Conservation (phyloP, 768 basidiomycete species). For the Fomitopsis serialis region DNA sequence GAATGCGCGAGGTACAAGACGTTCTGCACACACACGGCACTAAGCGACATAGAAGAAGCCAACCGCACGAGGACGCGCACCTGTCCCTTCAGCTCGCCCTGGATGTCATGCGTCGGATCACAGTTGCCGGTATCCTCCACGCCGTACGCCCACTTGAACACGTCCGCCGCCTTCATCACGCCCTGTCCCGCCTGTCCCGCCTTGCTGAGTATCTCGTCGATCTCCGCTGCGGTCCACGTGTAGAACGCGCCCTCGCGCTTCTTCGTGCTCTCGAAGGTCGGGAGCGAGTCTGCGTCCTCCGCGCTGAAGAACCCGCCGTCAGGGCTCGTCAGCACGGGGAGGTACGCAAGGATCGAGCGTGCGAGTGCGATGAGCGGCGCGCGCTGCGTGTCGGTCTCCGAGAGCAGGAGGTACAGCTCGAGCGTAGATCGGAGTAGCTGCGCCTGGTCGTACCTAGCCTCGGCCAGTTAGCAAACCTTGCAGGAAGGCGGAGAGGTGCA, state of each 20-base stretch:
- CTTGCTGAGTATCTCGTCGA: slow-evolving; percentile 19
- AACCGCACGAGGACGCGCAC: slow-evolving; percentile 1
- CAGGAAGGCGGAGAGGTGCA: neutral
- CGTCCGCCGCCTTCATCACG: slow-evolving; percentile 7
- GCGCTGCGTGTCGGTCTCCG: neutral
- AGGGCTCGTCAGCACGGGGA: slow-evolving; percentile 26
- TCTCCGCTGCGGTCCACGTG: slow-evolving; percentile 28
- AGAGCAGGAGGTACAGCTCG: slow-evolving; percentile 17
- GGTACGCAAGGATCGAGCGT: slow-evolving; percentile 22
- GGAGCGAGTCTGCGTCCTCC: slow-evolving; percentile 36
- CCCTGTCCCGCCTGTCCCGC: neutral
- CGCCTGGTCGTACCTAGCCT: slow-evolving; percentile 31
- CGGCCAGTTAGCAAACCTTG: neutral
- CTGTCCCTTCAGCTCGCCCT: slow-evolving; percentile 29
- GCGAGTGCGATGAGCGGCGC: neutral
- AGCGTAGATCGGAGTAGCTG: slow-evolving; percentile 25
- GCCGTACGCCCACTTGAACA: slow-evolving; percentile 29
- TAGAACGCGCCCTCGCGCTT: slow-evolving; percentile 35
- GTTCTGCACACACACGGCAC: slow-evolving; percentile 11
- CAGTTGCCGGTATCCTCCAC: slow-evolving; percentile 32
- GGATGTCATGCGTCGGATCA: slow-evolving; percentile 30
- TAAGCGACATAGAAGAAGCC: neutral
- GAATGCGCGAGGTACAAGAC: slow-evolving; percentile 18
- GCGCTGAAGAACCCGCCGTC: slow-evolving; percentile 33
- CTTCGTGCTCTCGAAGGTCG: slow-evolving; percentile 19